Evolutionary conservation across 2,329 filamentous ascomycete genomes (phyloP), one percentile per base, ranked within the genome.

Genomic region (Hypoxylon rubiginosum): DNA sequence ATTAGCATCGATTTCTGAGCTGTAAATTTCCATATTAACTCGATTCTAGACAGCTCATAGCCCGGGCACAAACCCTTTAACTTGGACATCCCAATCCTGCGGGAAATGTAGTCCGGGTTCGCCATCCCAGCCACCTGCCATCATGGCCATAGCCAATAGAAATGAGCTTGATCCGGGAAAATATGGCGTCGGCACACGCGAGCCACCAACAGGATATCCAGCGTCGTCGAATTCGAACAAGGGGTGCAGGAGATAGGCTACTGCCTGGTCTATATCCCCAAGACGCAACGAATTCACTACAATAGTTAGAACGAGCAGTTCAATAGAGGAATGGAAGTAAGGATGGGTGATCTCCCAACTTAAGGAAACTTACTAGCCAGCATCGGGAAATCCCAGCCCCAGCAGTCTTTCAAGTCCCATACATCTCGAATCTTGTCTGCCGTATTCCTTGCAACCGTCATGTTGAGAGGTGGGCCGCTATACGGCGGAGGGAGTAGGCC

Each of bases 71-170:
- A 88, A 87, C 0, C 83, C 84, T 59, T 87, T 85, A 28, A 79
- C 80, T 39, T 70, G 78, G 1, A 82, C 82, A 43, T 81, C 73
- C 85, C 85, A 88, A 0, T 72, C 79, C 17, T 75, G 71, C 0
- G 85, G 85, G 66, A 85, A 86, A 53, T 85, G 79, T 34, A 74
- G 65, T 7, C 79, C 83, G n/a, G 80, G 79, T 50, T 72, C 73
- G 1, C 80, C 83, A 70, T 87, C 85, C 86, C 86, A 88, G 0
- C 84, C 86, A 1, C 84, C 85, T 10, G 84, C 83, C 82, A 88
- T 83, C 84, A 88, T 86, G 2, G 83, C 86, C 62, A 85, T 77
- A 0, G 84, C 84, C 32, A 86, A 72, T 70, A 88, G 68, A 62
- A 88, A 76, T 1, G 80, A 80, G 2, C 83, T 80, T 36, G 81